Evolutionary conservation across 208 protist species (phyloP).

Genomic region (Leishmania turanica): DNA sequence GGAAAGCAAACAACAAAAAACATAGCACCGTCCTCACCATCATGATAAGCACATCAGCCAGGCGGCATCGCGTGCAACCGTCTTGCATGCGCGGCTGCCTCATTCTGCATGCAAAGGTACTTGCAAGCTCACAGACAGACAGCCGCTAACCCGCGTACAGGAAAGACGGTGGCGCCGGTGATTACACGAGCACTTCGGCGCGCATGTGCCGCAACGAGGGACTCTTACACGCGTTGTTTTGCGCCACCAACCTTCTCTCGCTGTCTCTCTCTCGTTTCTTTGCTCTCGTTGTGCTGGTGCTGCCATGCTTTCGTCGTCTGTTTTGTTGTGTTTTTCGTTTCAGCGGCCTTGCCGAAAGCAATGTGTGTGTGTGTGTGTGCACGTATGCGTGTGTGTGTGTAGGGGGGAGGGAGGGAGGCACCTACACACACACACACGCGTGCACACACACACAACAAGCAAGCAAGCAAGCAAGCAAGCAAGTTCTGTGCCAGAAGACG

Average conservation of each 20-base stretch:
- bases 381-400: no score
- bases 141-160: neutral
- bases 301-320: no score
- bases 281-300: no score
- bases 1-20: neutral
- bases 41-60: neutral
- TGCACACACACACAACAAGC: neutral
- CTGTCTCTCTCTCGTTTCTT: neutral
- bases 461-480: neutral
- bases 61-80: neutral
- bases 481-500: neutral
- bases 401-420: no score
- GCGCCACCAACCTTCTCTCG: neutral
- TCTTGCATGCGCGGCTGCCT: neutral
- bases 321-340: neutral
- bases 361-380: neutral
- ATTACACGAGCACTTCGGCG: neutral
- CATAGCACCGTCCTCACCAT: neutral
- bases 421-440: neutral
- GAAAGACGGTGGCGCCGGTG: neutral
- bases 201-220: neutral
- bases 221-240: neutral
- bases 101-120: neutral
- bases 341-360: neutral
- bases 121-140: neutral